A percentile compares a stretch with the other conserved stretches of the same genome.
phyloP scores from a whole-genome alignment of 139 green algal species.

The Nannochloris sp. region DNA sequence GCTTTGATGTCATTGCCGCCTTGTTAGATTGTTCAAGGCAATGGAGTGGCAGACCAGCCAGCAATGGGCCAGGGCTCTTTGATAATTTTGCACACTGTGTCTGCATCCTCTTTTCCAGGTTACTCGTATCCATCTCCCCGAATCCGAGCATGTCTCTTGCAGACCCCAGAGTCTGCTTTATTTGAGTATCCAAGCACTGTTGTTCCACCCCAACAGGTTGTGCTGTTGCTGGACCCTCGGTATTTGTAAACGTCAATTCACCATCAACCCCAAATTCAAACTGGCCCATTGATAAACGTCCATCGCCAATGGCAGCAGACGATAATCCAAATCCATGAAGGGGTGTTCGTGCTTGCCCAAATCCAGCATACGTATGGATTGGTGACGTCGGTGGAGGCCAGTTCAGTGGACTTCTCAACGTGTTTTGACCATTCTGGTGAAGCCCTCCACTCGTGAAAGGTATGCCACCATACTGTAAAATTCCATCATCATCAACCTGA shows the following conservation, averaged over 20 bases:
- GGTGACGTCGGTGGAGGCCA: not conserved
- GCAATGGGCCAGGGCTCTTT: not conserved
- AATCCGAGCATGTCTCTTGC: not conserved
- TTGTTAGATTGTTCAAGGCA: too few species aligned
- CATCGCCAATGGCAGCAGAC: not conserved
- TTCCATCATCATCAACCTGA: too few species aligned
- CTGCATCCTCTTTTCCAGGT: not conserved
- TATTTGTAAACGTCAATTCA: not conserved
- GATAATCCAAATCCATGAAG: not conserved
- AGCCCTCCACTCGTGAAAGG: not conserved
- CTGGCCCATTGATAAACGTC: too few species aligned
- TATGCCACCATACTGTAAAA: too few species aligned
- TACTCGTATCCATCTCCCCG: not conserved
- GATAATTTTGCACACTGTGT: not conserved
- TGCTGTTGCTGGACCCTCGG: not conserved
- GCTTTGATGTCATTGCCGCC: too few species aligned
- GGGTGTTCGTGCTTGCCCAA: not conserved
- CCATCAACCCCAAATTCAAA: too few species aligned
- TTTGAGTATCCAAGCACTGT: not conserved
- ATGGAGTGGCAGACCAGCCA: not conserved
- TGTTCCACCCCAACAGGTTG: not conserved
- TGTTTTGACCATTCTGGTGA: not conserved
- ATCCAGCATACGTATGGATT: not conserved
- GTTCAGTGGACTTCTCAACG: slow-evolving; percentile 1
- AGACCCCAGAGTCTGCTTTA: not conserved